A percentile compares a stretch with the other conserved stretches of the same genome.
Conservation (phyloP, 2,329 filamentous ascomycete species). For the Clonostachys solani region DNA sequence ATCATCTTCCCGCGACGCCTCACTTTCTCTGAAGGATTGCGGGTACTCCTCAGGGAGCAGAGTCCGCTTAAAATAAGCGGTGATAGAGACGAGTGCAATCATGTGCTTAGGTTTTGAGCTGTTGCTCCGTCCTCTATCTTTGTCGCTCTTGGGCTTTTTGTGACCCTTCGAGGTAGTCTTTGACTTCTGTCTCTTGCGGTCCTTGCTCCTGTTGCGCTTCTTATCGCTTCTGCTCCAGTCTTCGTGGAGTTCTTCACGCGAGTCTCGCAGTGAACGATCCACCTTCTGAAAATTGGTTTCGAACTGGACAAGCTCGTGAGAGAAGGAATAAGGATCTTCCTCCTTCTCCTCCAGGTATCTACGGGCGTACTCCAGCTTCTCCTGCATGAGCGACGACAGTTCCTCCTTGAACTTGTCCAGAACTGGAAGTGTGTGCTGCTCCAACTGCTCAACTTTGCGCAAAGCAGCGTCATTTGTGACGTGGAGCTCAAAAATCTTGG, state of each 20-base stretch:
- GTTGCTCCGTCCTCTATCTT: too few relatives aligned
- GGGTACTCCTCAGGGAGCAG: conserved; percentile 25
- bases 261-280: too few relatives aligned
- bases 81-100: conserved; percentile 34
- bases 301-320: conserved; percentile 1
- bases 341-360: too few relatives aligned
- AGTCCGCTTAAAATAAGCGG: conserved; percentile 38
- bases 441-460: too few relatives aligned
- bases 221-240: conserved; percentile 7
- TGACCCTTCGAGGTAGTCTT: conserved; percentile 1
- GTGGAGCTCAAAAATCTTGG: too few relatives aligned
- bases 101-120: conserved; percentile 18
- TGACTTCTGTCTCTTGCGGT: conserved; percentile 2
- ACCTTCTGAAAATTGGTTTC: not conserved
- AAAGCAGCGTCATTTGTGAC: too few relatives aligned
- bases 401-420: too few relatives aligned
- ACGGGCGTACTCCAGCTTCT: too few relatives aligned
- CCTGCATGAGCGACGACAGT: too few relatives aligned
- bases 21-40: conserved; percentile 15
- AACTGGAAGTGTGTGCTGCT: too few relatives aligned
- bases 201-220: conserved; percentile 8
- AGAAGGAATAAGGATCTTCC: too few relatives aligned
- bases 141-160: conserved; percentile 1
- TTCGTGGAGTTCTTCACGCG: conserved; percentile 5
- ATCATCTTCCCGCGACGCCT: conserved; percentile 1